Evolutionary conservation across 2,329 filamentous ascomycete genomes (phyloP).

Genomic region (Chaetomium sp.): DNA sequence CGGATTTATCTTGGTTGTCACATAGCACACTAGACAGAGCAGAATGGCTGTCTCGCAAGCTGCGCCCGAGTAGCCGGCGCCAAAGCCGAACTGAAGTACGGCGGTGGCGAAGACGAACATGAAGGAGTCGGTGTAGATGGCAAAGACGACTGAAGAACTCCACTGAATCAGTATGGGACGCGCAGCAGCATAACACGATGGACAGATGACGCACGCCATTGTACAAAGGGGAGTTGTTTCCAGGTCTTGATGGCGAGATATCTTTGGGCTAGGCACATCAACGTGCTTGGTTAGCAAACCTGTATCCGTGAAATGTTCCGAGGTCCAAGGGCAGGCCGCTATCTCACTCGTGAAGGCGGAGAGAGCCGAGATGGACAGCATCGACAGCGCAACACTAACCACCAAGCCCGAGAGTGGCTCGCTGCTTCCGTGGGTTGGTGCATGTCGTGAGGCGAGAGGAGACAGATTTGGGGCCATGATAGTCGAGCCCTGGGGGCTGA

Average conservation of each 20-base stretch:
- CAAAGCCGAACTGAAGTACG: conserved; percentile 59
- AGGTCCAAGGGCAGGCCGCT: not conserved
- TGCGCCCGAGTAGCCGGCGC: conserved; percentile 52
- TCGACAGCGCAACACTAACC: conserved; percentile 34
- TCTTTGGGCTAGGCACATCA: conserved; percentile 28
- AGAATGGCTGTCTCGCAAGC: conserved; percentile 62
- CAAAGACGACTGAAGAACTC: conserved; percentile 55
- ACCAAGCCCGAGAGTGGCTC: conserved; percentile 34
- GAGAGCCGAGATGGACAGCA: conserved; percentile 35
- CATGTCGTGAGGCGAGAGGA: conserved; percentile 15
- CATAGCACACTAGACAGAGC: conserved; percentile 62
- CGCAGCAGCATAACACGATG: not conserved
- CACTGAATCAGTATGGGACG: not conserved
- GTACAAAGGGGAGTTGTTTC: conserved; percentile 31
- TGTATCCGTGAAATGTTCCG: too few species aligned
- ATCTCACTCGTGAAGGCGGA: conserved; percentile 33
- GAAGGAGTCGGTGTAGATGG: conserved; percentile 63
- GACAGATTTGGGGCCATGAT: conserved; percentile 24
- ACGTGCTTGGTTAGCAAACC: not conserved
- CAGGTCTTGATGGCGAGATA: conserved; percentile 32
- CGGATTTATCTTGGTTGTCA: conserved; percentile 59
- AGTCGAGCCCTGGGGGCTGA: not conserved
- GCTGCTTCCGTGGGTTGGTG: conserved; percentile 9
- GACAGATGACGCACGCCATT: conserved; percentile 31
- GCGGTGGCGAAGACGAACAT: conserved; percentile 61